These are phyloP conservation scores for Eucalyptus marginata DNA, from an alignment of 345 rosid species.

Conservation along the genomic window DNA sequence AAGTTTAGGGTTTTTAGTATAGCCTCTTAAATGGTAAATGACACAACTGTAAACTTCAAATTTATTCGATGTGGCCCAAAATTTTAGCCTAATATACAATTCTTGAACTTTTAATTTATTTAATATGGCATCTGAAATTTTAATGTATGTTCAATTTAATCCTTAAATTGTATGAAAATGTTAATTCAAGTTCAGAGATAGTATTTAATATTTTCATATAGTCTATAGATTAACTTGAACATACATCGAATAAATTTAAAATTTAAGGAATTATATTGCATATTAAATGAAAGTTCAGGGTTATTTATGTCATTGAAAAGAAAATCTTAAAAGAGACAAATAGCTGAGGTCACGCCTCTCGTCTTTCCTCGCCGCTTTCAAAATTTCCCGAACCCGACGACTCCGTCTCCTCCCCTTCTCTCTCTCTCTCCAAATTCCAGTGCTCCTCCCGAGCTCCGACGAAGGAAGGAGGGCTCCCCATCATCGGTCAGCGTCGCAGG, in stretches of 20 bases:
- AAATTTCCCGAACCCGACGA: neutral
- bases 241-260: no score
- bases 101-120: no score
- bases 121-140: accelerated
- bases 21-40: neutral
- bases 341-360: neutral
- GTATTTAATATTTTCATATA: accelerated
- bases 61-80: accelerated
- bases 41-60: no score
- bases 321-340: neutral
- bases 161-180: neutral
- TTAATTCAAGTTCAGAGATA: no score
- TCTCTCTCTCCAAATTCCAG: neutral
- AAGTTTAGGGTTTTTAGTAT: neutral
- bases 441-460: neutral
- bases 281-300: no score
- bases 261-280: no score
- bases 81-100: accelerated
- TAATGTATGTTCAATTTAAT: no score
- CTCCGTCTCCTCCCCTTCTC: neutral
- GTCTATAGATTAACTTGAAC: no score
- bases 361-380: neutral
- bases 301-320: no score
- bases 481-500: neutral
- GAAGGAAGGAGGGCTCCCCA: neutral